A percentile compares a stretch with the other conserved stretches of the same genome.
Evolutionary conservation across 148 eudicot genomes (phyloP).

Genomic region (Amaranthus hypochondriacus): DNA sequence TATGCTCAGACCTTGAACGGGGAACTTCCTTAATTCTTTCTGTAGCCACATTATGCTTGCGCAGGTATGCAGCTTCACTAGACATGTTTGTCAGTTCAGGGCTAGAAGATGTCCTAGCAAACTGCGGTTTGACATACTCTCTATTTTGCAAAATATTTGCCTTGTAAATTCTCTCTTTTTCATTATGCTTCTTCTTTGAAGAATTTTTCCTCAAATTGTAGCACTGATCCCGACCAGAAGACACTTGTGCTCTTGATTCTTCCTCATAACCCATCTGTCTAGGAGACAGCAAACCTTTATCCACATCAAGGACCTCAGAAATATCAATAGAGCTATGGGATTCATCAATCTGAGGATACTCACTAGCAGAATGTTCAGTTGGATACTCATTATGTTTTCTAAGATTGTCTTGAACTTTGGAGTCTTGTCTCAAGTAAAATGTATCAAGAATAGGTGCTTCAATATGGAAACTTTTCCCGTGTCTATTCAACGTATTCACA

Average conservation of each 20-base stretch:
- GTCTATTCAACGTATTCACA: slow-evolving; percentile 54
- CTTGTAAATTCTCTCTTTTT: slow-evolving; percentile 22
- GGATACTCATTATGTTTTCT: not conserved
- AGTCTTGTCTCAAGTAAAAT: slow-evolving; percentile 11
- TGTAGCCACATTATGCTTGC: slow-evolving; percentile 25
- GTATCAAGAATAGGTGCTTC: slow-evolving; percentile 30
- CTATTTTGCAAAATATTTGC: slow-evolving; percentile 26
- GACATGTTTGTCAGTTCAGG: slow-evolving; percentile 41
- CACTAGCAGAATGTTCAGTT: not conserved
- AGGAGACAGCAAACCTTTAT: slow-evolving; percentile 16
- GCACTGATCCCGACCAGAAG: slow-evolving; percentile 18
- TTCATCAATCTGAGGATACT: slow-evolving; percentile 12
- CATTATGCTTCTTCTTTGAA: slow-evolving; percentile 27
- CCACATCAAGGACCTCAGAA: slow-evolving; percentile 14
- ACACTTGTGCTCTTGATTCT: slow-evolving; percentile 12
- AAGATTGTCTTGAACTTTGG: slow-evolving; percentile 5
- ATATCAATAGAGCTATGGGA: slow-evolving; percentile 4
- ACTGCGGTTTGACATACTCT: slow-evolving; percentile 31
- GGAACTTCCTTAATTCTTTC: slow-evolving; percentile 26
- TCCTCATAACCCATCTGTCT: slow-evolving; percentile 11
- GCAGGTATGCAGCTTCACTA: slow-evolving; percentile 19
- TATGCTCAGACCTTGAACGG: slow-evolving; percentile 8
- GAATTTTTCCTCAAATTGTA: slow-evolving; percentile 11
- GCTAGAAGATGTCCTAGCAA: slow-evolving; percentile 51
- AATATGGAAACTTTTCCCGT: slow-evolving; percentile 46